These are phyloP conservation scores for Apocynum venetum DNA, from an alignment of 257 asterid genomes.

Conservation along the genomic window DNA sequence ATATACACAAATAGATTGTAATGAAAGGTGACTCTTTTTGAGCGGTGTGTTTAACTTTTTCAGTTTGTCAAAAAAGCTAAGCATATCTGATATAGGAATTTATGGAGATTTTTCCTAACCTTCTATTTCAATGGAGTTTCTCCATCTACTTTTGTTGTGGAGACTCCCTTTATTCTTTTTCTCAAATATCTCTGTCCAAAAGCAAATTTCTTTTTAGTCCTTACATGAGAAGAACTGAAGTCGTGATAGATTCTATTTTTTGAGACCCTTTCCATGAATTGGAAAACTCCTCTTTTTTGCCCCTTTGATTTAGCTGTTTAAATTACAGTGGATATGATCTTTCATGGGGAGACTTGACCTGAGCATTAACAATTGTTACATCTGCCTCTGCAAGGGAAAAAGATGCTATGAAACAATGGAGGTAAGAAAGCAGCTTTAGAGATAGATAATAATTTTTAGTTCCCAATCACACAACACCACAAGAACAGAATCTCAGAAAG, in stretches of 20 bases:
- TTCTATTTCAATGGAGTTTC: constrained; percentile 29
- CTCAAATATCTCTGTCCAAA: constrained; percentile 7
- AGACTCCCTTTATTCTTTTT: constrained; percentile 23
- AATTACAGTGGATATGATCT: constrained; percentile 25
- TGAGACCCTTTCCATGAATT: not conserved
- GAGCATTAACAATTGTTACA: constrained; percentile 18
- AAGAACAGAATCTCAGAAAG: constrained; percentile 84
- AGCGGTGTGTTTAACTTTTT: constrained; percentile 9
- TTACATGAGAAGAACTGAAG: constrained; percentile 16
- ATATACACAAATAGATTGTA: constrained; percentile 19
- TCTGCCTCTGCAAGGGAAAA: constrained; percentile 42
- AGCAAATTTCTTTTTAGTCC: constrained; percentile 8
- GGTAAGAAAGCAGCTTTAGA: constrained; percentile 51
- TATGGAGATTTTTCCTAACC: not conserved
- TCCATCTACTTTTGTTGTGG: constrained; percentile 17
- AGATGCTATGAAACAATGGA: constrained; percentile 62
- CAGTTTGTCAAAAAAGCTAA: constrained; percentile 46
- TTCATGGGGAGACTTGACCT: constrained; percentile 36
- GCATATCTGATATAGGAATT: constrained; percentile 26
- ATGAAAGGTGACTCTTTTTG: constrained; percentile 25
- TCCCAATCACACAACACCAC: constrained; percentile 64
- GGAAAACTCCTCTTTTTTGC: not conserved
- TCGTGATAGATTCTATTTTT: constrained; percentile 21
- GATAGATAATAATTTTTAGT: constrained; percentile 38
- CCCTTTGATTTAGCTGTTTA: constrained; percentile 12